Evolutionary conservation across 2,329 filamentous ascomycete genomes (phyloP).

Genomic region (Colletotrichum echinochloae): DNA sequence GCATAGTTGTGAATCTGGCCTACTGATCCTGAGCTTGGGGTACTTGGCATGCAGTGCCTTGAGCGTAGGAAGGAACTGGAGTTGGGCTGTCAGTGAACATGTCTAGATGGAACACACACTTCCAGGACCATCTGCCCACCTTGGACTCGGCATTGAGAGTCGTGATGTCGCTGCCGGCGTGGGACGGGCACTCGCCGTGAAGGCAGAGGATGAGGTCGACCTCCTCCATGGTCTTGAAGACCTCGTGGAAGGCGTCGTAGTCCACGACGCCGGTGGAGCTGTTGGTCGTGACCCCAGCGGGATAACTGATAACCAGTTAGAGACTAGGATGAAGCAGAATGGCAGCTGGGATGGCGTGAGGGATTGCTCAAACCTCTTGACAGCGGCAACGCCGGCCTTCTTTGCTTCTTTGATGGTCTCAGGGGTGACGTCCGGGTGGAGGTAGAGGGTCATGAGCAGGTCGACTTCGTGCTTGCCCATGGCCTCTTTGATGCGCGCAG

Average conservation of each 20-base stretch:
- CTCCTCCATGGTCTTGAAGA: slow-evolving; percentile 91
- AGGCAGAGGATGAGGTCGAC: slow-evolving; percentile 88
- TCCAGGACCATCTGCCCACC: neutral
- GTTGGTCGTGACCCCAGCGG: slow-evolving; percentile 71
- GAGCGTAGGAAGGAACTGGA: slow-evolving; percentile 81
- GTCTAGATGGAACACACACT: neutral
- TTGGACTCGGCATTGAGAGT: slow-evolving; percentile 77
- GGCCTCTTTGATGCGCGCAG: slow-evolving; percentile 68
- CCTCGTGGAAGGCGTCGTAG: slow-evolving; percentile 78
- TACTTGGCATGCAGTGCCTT: slow-evolving; percentile 79
- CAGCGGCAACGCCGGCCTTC: slow-evolving; percentile 75
- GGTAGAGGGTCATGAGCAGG: slow-evolving; percentile 80
- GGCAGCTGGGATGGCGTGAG: neutral
- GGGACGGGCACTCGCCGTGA: slow-evolving; percentile 83
- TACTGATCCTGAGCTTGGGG: slow-evolving; percentile 72
- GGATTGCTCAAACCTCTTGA: slow-evolving; percentile 63
- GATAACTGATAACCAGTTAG: slow-evolving; percentile 27
- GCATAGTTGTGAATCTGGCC: neutral
- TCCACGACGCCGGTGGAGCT: slow-evolving; percentile 76
- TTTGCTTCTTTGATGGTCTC: slow-evolving; percentile 80
- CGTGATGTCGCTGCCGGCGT: slow-evolving; percentile 57
- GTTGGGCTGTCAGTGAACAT: neutral
- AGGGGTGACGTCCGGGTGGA: slow-evolving; percentile 73
- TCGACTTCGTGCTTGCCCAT: slow-evolving; percentile 57
- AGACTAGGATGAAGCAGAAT: neutral